Evolutionary conservation across 2,329 filamentous ascomycete genomes (phyloP).

Genomic region (Verticillium albo-atrum): DNA sequence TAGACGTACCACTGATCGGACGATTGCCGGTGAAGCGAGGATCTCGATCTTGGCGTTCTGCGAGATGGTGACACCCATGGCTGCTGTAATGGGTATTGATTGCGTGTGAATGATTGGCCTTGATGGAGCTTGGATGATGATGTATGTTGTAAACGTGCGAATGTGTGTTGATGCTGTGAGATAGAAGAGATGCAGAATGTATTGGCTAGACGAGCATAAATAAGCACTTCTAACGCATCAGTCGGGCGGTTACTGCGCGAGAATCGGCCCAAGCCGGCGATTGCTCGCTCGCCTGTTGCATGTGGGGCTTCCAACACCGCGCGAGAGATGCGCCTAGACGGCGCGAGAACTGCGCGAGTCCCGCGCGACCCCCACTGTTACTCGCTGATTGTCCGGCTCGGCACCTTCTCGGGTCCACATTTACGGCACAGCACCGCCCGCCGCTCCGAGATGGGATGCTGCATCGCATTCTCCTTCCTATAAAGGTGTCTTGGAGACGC

Average conservation of each 20-base stretch:
- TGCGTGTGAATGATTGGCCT: background rate
- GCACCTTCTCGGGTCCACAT: background rate
- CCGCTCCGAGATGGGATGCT: background rate
- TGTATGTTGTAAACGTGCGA: too few species aligned
- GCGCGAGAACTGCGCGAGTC: background rate
- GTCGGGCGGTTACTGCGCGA: background rate
- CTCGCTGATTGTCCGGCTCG: background rate
- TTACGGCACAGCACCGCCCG: too few species aligned
- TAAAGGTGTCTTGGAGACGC: too few species aligned
- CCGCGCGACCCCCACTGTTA: background rate
- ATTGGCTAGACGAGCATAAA: too few species aligned
- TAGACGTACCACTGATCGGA: background rate
- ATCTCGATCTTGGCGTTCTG: constrained; percentile 1
- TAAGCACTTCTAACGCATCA: too few species aligned
- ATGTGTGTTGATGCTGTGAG: too few species aligned
- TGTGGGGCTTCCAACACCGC: background rate
- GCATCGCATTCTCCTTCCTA: too few species aligned
- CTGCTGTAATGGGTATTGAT: background rate
- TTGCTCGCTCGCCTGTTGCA: background rate
- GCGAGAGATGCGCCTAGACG: background rate
- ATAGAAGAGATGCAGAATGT: too few species aligned
- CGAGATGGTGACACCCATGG: background rate
- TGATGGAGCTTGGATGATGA: too few species aligned
- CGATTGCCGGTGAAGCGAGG: background rate
- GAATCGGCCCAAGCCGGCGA: background rate